Conservation (phyloP, 1,284 basidiomycete genomes). For the Apiotrichum porosum region DNA sequence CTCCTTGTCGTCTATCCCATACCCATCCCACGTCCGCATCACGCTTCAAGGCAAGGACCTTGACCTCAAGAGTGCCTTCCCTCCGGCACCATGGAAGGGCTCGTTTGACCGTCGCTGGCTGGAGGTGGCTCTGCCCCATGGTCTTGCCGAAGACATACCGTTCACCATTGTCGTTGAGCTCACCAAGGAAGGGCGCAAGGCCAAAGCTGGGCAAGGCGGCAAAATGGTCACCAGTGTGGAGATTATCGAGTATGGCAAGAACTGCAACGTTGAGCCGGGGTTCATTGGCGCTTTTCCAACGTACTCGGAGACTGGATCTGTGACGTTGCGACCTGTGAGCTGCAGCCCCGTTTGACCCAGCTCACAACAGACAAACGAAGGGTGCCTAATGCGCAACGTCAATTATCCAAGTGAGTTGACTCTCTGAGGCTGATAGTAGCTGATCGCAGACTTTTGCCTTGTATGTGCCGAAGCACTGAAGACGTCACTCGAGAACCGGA, state of each 20-base stretch:
- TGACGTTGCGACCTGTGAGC: constrained; percentile 41
- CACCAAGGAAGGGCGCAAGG: constrained; percentile 54
- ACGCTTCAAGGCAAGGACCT: constrained; percentile 54
- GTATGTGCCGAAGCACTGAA: constrained; percentile 65
- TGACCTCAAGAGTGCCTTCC: constrained; percentile 33
- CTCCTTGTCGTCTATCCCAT: constrained; percentile 70
- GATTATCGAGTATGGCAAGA: constrained; percentile 67
- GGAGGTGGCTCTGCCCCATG: constrained; percentile 26
- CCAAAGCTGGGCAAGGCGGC: constrained; percentile 55
- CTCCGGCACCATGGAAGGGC: constrained; percentile 24
- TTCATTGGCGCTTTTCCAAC: constrained; percentile 71
- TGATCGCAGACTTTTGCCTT: constrained; percentile 64
- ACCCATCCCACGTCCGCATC: constrained; percentile 56
- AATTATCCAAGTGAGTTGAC: constrained; percentile 38
- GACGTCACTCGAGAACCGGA: constrained; percentile 15
- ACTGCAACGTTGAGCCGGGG: constrained; percentile 58
- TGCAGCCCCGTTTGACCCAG: neutral
- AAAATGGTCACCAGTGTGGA: constrained; percentile 65
- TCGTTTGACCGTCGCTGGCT: constrained; percentile 46
- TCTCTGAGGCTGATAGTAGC: neutral
- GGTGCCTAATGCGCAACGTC: constrained; percentile 75
- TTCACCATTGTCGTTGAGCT: constrained; percentile 57
- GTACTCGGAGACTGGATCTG: constrained; percentile 45
- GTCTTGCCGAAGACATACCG: constrained; percentile 15
- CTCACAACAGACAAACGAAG: constrained; percentile 60